A percentile compares a stretch with the other conserved stretches of the same genome.
Conservation (phyloP, 345 rosid genomes). For the Streptanthus diversifolius region DNA sequence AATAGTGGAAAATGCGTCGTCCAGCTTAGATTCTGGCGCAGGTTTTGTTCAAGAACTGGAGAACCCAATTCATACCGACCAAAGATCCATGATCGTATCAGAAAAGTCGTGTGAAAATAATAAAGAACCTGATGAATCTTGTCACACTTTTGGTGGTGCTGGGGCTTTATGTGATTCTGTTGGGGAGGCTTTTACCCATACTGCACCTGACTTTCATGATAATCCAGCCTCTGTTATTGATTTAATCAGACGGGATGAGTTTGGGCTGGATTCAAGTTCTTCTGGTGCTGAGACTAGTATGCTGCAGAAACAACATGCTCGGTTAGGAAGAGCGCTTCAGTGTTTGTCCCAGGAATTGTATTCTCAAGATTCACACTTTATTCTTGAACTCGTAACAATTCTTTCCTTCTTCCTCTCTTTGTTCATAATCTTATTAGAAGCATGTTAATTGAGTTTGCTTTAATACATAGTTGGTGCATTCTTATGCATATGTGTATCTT, state of each 20-base stretch:
- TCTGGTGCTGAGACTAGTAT: conserved; percentile 61
- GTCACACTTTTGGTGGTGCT: conserved; percentile 18
- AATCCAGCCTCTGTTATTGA: conserved; percentile 58
- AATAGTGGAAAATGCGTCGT: conserved; percentile 21
- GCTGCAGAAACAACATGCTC: conserved; percentile 96
- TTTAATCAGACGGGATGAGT: conserved; percentile 80
- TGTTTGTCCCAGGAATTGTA: conserved; percentile 96
- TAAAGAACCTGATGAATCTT: conserved; percentile 31
- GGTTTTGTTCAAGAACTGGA: conserved; percentile 25
- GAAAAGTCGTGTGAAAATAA: conserved; percentile 20
- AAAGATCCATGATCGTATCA: conserved; percentile 16
- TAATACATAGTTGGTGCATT: background rate
- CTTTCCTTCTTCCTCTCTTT: conserved; percentile 7
- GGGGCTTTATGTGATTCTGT: conserved; percentile 35
- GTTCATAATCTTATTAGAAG: conserved; percentile 14
- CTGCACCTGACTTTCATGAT: conserved; percentile 30
- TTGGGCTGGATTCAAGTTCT: conserved; percentile 71
- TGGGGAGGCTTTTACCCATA: conserved; percentile 23
- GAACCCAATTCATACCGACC: conserved; percentile 30
- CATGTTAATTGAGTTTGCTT: background rate
- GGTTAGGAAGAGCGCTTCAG: conserved; percentile 95
- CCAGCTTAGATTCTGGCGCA: conserved; percentile 27
- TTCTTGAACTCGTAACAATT: conserved; percentile 87
- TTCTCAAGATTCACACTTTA: conserved; percentile 97
- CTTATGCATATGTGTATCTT: background rate